Conservation (phyloP, 1,284 basidiomycete genomes). For the Moniliophthora roreri region DNA sequence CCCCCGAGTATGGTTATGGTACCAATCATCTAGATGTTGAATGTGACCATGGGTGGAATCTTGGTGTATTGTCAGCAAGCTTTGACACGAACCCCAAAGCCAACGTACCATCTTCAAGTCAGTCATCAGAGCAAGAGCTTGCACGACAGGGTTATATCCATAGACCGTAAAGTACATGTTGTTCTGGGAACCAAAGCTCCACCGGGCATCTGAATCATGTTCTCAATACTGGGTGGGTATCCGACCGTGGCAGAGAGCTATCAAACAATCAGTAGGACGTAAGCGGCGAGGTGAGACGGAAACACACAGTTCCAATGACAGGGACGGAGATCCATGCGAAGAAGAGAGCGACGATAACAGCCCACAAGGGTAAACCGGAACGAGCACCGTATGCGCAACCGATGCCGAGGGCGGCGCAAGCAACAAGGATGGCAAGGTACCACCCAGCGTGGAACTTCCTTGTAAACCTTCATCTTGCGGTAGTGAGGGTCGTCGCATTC, state of each 20-base stretch:
- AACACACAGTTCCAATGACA: conserved; percentile 37
- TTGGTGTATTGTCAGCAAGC: conserved; percentile 44
- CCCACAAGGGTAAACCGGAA: conserved; percentile 49
- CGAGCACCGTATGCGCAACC: conserved; percentile 42
- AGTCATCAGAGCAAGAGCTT: conserved; percentile 29
- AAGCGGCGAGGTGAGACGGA: conserved; percentile 8
- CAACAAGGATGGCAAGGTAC: conserved; percentile 37
- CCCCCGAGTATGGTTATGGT: conserved; percentile 31
- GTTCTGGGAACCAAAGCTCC: conserved; percentile 39
- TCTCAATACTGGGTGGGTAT: conserved; percentile 22
- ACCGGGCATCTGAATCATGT: conserved; percentile 34
- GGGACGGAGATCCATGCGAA: conserved; percentile 42
- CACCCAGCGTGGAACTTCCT: conserved; percentile 47
- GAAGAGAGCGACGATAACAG: conserved; percentile 37
- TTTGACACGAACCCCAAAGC: no score
- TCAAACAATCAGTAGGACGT: no score
- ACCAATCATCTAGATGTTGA: conserved; percentile 41
- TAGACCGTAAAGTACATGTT: conserved; percentile 38
- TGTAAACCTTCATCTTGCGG: conserved; percentile 45
- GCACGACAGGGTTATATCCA: conserved; percentile 23
- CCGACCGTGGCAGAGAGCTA: conserved; percentile 20
- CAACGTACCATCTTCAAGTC: conserved; percentile 39
- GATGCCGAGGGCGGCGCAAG: conserved; percentile 32
- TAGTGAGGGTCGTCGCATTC: conserved; percentile 35
- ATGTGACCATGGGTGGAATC: conserved; percentile 45